Percentiles rank a stretch among this genome's conserved stretches.
phyloP scores from a whole-genome alignment of 345 rosid genomes.

The Syzygium jambos region DNA sequence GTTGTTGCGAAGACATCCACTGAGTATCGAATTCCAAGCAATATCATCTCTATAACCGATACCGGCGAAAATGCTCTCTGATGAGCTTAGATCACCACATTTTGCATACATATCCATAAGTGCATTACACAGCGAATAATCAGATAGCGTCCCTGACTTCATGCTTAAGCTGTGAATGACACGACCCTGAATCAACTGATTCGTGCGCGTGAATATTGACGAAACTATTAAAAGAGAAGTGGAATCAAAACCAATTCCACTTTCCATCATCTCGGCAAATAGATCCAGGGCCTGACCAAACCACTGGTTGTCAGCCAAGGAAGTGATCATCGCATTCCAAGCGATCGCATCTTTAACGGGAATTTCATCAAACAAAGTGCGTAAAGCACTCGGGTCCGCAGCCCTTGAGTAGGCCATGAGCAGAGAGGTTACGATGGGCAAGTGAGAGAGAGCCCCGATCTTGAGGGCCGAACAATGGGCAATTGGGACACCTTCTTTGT shows the following conservation, averaged over 20 bases:
- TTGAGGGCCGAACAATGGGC: constrained; percentile 53
- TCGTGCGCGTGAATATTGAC: constrained; percentile 18
- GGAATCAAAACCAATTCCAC: constrained; percentile 39
- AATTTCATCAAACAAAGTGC: constrained; percentile 31
- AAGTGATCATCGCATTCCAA: constrained; percentile 58
- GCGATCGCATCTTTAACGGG: constrained; percentile 36
- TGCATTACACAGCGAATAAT: constrained; percentile 37
- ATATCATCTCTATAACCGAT: constrained; percentile 34
- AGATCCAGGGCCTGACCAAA: constrained; percentile 20
- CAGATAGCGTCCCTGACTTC: constrained; percentile 31
- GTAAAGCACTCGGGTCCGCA: constrained; percentile 19
- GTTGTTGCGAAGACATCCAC: constrained; percentile 34
- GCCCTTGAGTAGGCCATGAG: constrained; percentile 37
- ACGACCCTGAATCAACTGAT: constrained; percentile 14
- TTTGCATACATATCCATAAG: constrained; percentile 52
- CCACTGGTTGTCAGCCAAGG: constrained; percentile 26
- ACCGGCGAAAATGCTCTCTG: constrained; percentile 23
- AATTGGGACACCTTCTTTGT: constrained; percentile 2
- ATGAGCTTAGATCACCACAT: constrained; percentile 36
- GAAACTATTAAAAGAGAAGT: constrained; percentile 39
- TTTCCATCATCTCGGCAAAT: constrained; percentile 28
- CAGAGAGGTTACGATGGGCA: constrained; percentile 34
- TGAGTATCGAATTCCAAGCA: constrained; percentile 58
- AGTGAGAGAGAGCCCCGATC: constrained; percentile 36
- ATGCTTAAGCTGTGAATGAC: constrained; percentile 35